Evolutionary conservation across 176 grass and related monocot genomes (phyloP).

Genomic region (Ensete ventricosum): DNA sequence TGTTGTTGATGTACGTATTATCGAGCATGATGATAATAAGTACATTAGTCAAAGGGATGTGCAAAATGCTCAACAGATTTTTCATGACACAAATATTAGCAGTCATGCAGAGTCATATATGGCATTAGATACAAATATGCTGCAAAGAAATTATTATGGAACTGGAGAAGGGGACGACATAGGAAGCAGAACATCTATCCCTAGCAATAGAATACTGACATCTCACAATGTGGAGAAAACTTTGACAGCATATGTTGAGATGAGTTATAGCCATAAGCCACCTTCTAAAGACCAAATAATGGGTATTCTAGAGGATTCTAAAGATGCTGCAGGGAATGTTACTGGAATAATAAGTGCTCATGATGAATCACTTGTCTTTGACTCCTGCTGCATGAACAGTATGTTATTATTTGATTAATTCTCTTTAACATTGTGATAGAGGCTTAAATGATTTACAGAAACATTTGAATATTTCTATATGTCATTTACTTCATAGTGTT

Average conservation of each 20-base stretch:
- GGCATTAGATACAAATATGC: neutral
- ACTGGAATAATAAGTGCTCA: neutral
- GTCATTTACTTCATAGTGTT: neutral
- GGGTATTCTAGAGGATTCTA: constrained; percentile 34
- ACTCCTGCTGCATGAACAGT: constrained; percentile 1
- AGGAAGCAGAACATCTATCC: neutral
- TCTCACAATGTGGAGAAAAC: neutral
- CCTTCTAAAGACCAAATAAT: constrained; percentile 47
- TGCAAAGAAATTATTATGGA: neutral
- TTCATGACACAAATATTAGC: constrained; percentile 1
- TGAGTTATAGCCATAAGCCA: constrained; percentile 48
- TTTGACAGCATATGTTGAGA: constrained; percentile 26
- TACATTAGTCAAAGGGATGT: neutral
- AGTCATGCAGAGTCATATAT: neutral
- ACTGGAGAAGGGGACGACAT: neutral
- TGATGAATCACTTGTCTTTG: constrained; percentile 4
- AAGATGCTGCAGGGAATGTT: constrained; percentile 4
- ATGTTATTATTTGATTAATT: neutral
- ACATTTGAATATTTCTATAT: neutral
- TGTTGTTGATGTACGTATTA: neutral
- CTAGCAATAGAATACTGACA: neutral
- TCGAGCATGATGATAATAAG: neutral
- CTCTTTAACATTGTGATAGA: neutral
- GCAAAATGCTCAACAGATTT: neutral
- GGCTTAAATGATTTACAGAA: neutral